Evolutionary conservation across 2,329 filamentous ascomycete genomes (phyloP), one percentile per base, ranked within the genome.

Genomic region (Cephalotrichum gorgonifer): DNA sequence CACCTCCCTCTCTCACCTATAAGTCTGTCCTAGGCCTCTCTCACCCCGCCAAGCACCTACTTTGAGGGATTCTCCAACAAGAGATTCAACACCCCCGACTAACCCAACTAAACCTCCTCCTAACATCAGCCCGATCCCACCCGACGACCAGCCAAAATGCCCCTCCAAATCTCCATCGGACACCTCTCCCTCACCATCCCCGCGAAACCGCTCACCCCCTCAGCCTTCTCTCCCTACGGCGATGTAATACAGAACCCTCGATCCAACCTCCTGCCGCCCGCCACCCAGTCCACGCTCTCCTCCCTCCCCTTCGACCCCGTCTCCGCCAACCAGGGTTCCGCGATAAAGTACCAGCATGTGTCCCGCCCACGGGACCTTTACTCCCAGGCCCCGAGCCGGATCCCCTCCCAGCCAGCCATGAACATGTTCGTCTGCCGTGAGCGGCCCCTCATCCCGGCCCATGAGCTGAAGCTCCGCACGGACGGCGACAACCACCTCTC

Each of bases 341-440:
- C 93, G 15, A 80, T 91, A 60, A 95, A 95, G 65, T 94, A 93
- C 66, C 76, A 83, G 53, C 77, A 87, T 60, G 81, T 95, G 53
- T 87, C 88, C n/a, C 74, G 76, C 41, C 74, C 91, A 56, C 70
- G 72, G 28, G 79, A 94, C 63, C 74, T 81, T 52, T 95, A 95
- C 64, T 61, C 64, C n/a, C 70, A 78, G 50, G 76, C 82, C 0
- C 79, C 81, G 2, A 85, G 78, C 60, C 66, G 74, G 43, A 69
- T 64, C 54, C 63, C 74, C 2, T 76, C 75, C 2, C 68, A 72
- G 44, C 76, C 86, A 31, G 76, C 85, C 48, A 83, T 94, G 76
- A 95, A 85, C 66, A 84, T 97, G 78, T 97, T 97, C 64, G 82
- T 88, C 49, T 96, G 88, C 63, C 82, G 59, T 12, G 60, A 66